Evolutionary conservation across 2,329 filamentous ascomycete genomes (phyloP).

Genomic region (Emydomyces testavorans): DNA sequence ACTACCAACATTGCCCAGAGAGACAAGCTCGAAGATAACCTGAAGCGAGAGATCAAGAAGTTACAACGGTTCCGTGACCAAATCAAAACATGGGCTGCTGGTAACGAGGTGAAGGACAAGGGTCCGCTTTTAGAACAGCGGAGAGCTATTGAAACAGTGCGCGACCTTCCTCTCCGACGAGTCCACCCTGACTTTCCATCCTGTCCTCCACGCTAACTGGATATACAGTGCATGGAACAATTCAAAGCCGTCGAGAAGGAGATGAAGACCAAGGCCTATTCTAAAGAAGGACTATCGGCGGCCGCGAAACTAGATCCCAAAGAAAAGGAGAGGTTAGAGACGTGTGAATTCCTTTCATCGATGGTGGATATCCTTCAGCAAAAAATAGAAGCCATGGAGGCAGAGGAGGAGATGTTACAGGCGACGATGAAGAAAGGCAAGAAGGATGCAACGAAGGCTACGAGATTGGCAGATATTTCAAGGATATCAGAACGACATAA

Average conservation of each 20-base stretch:
- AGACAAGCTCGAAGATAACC: slow-evolving; percentile 93
- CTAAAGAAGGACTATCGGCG: slow-evolving; percentile 88
- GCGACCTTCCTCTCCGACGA: slow-evolving; percentile 5
- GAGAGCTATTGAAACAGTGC: slow-evolving; percentile 91
- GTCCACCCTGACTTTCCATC: not conserved
- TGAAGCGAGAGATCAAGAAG: slow-evolving; percentile 99
- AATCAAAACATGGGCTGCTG: slow-evolving; percentile 98
- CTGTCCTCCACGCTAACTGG: slow-evolving; percentile 14
- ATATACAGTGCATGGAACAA: slow-evolving; percentile 64
- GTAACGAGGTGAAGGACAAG: slow-evolving; percentile 99
- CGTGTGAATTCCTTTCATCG: slow-evolving; percentile 69
- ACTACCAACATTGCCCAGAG: slow-evolving; percentile 89
- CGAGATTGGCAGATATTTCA: slow-evolving; percentile 79
- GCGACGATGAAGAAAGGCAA: slow-evolving; percentile 92
- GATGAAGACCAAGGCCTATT: slow-evolving; percentile 99
- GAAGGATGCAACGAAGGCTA: slow-evolving; percentile 68
- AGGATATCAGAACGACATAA: slow-evolving; percentile 81
- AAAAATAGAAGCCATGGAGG: slow-evolving; percentile 86
- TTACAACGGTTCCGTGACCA: slow-evolving; percentile 92
- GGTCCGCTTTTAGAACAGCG: slow-evolving; percentile 84
- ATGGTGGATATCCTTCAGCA: slow-evolving; percentile 89
- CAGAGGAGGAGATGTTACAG: slow-evolving; percentile 75
- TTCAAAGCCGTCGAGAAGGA: slow-evolving; percentile 99
- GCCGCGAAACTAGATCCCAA: slow-evolving; percentile 93
- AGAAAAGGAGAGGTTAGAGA: slow-evolving; percentile 85